Evolutionary conservation across 345 rosid species (phyloP).

Genomic region (Raphanus sativus): DNA sequence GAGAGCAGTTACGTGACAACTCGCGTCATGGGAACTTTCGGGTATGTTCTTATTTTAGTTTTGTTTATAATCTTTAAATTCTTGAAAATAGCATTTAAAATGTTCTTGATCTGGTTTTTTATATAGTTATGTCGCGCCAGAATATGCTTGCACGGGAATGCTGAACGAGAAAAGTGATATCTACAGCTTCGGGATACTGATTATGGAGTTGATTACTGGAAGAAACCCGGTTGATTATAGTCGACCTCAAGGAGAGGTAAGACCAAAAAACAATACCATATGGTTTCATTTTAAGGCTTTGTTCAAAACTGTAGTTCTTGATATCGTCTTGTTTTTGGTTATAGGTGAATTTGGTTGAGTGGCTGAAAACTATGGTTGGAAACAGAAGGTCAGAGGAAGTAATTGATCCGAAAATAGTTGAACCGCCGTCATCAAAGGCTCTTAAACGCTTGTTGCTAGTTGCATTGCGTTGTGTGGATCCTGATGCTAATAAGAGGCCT

Average conservation of each 20-base stretch:
- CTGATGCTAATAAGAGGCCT: constrained; percentile 92
- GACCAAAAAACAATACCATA: not conserved
- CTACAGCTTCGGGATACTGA: constrained; percentile 54
- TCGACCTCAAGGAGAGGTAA: constrained; percentile 88
- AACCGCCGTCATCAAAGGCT: constrained; percentile 85
- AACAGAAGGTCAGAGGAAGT: constrained; percentile 86
- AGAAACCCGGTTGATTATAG: constrained; percentile 88
- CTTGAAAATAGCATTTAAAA: not conserved
- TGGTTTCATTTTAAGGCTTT: not conserved
- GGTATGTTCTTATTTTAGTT: constrained; percentile 43
- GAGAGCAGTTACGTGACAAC: constrained; percentile 82
- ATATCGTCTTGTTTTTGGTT: constrained; percentile 22
- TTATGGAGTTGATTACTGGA: constrained; percentile 91
- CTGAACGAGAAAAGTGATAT: constrained; percentile 90
- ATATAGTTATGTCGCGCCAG: not conserved
- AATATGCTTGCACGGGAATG: constrained; percentile 34
- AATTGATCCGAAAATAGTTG: constrained; percentile 80
- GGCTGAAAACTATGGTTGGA: constrained; percentile 90
- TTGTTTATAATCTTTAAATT: not conserved
- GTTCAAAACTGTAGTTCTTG: not conserved
- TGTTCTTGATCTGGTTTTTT: not conserved
- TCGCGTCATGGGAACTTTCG: constrained; percentile 97
- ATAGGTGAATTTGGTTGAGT: constrained; percentile 89
- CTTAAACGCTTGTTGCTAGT: constrained; percentile 81
- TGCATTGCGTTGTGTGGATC: constrained; percentile 91